phyloP scores from a whole-genome alignment of 305 asterid species.

The Withania somnifera region DNA sequence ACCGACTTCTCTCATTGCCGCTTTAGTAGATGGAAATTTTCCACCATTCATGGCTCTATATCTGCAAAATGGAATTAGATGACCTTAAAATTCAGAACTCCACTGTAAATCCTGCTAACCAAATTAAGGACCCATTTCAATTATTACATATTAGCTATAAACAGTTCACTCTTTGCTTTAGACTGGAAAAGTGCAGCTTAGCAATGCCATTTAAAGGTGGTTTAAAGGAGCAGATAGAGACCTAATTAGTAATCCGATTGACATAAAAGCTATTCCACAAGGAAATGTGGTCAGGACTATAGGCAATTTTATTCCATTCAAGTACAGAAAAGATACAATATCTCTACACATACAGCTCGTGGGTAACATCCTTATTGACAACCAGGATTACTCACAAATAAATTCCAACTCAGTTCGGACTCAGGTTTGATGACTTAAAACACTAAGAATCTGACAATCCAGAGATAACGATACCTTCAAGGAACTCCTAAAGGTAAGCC shows the following conservation, averaged over 20 bases:
- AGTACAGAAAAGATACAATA: not conserved
- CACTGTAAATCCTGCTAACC: not conserved
- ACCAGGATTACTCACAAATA: not conserved
- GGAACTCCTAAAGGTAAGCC: not conserved
- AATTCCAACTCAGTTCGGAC: not conserved
- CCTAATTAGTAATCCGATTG: not conserved
- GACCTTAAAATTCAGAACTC: not conserved
- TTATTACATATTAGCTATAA: not conserved
- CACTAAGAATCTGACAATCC: not conserved
- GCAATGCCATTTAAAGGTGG: not conserved
- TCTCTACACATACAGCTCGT: not conserved
- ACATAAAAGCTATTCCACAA: not conserved
- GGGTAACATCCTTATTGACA: not conserved
- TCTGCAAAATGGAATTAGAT: constrained; percentile 25
- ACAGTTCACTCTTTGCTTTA: not conserved
- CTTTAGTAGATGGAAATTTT: constrained; percentile 50
- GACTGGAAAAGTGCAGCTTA: not conserved
- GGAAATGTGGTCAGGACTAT: not conserved
- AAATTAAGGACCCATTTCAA: not conserved
- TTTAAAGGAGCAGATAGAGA: not conserved
- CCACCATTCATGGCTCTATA: constrained; percentile 62
- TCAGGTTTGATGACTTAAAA: not conserved
- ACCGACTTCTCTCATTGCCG: constrained; percentile 39
- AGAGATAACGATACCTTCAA: not conserved
- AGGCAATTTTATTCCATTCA: not conserved